These are phyloP conservation scores for Carex kokanica DNA, from an alignment of 176 grass and related monocot species.

Conservation along the genomic window DNA sequence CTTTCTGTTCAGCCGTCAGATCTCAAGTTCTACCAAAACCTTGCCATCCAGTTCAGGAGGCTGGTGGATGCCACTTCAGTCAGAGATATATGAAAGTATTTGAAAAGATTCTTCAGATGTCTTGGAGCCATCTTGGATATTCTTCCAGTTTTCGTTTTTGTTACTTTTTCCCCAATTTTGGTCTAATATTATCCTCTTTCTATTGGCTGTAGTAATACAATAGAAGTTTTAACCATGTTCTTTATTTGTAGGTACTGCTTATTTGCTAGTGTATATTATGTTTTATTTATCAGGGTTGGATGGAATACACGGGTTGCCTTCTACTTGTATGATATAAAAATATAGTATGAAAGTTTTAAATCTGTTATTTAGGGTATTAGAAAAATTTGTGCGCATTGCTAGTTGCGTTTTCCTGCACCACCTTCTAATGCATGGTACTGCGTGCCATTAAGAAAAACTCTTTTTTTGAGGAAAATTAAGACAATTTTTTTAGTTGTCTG, in stretches of 20 bases:
- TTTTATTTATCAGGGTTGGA: not conserved
- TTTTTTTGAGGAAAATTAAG: too few species aligned
- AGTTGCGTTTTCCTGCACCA: not conserved
- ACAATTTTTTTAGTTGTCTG: too few species aligned
- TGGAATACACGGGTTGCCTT: not conserved
- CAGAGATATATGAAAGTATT: constrained; percentile 5
- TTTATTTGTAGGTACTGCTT: not conserved
- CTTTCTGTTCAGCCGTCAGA: constrained; percentile 55
- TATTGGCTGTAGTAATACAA: not conserved
- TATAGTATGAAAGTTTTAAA: not conserved
- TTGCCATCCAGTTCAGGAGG: constrained; percentile 55
- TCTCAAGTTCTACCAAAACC: constrained; percentile 65
- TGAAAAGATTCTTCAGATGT: not conserved
- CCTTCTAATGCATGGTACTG: not conserved
- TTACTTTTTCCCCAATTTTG: not conserved
- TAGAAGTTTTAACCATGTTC: not conserved
- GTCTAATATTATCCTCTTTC: not conserved
- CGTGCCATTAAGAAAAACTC: not conserved
- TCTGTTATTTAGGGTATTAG: not conserved
- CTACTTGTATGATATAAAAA: too few species aligned
- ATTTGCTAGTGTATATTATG: not conserved
- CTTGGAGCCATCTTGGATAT: not conserved
- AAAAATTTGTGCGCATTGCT: not conserved
- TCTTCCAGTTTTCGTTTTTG: not conserved
- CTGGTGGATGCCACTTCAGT: constrained; percentile 27